Percentiles rank a stretch among this genome's conserved stretches.
Evolutionary conservation across 1,284 basidiomycete species (phyloP).

Genomic region (Tremellales sp.): DNA sequence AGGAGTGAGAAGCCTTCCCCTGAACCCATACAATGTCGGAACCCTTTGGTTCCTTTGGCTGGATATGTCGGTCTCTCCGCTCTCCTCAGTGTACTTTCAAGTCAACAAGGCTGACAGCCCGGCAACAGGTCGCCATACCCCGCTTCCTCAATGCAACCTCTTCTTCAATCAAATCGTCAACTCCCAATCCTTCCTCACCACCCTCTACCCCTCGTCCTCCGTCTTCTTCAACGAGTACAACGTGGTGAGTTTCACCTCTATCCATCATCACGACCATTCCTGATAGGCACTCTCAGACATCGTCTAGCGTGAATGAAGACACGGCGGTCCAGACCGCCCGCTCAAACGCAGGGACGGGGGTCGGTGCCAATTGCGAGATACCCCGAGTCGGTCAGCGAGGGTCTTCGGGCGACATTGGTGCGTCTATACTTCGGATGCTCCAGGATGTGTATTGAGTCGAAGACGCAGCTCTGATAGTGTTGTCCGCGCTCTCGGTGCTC

Average conservation of each 20-base stretch:
- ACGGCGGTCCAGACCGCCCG: constrained; percentile 27
- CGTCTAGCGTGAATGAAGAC: constrained; percentile 23
- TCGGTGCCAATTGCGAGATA: constrained; percentile 41
- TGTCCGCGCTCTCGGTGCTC: constrained; percentile 33
- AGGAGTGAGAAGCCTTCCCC: neutral
- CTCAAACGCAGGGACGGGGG: constrained; percentile 31
- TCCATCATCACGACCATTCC: neutral
- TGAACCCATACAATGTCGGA: constrained; percentile 32
- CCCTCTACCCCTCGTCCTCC: constrained; percentile 35
- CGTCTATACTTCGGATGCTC: constrained; percentile 4
- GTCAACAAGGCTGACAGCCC: neutral
- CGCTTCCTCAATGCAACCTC: constrained; percentile 50
- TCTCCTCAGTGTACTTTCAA: neutral
- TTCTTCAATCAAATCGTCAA: constrained; percentile 47
- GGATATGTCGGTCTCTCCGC: constrained; percentile 35
- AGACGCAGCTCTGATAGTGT: constrained; percentile 35
- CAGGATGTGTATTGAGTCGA: neutral
- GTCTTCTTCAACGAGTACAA: constrained; percentile 27
- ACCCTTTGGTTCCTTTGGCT: constrained; percentile 43
- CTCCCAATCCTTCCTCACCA: constrained; percentile 15
- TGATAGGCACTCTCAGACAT: neutral
- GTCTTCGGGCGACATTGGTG: constrained; percentile 43
- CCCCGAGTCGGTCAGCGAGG: constrained; percentile 32
- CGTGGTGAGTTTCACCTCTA: constrained; percentile 26
- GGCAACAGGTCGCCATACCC: constrained; percentile 38